Evolutionary conservation across 495 filamentous ascomycete genomes (phyloP), one percentile per base, ranked within the genome.

Genomic region (Cercophora samala): DNA sequence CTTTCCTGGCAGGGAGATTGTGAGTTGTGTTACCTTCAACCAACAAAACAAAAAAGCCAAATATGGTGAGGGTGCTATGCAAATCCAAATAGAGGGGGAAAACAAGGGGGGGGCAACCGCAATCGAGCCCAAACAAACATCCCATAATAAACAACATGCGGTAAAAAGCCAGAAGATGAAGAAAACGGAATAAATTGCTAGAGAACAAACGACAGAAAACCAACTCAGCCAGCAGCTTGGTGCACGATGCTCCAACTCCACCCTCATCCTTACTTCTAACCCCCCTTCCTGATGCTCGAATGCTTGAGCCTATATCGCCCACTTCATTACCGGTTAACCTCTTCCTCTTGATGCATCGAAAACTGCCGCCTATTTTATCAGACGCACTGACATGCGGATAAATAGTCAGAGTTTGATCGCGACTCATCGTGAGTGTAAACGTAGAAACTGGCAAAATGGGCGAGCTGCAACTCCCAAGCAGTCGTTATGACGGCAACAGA

Each of bases 21-120:
- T 46, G 37, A 13, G 37, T 46, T 46, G 37, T 46, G 37, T 46
- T 9, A 46, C 37, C 37, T 46, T 17, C 37, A 9, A 32, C 29
- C 29, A 60, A 19, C 3, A 60, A 54, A 59, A 64, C 66, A 25
- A 64, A 61, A 26, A 37, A 62, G 61, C 37, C 53, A 26, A 58
- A 58, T 62, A 63, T 64, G 60, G 60, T 67, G 67, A 69, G 29
- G 42, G 62, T 71, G 71, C 71, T 71, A 73, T 73, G 72, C 72
- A 71, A 63, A 63, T 61, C 60, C 67, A 51, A 22, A 58, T 52
- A 59, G 32, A 18, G 32, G 42, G 29, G 21, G 21, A 42, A 21
- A 5, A 64, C 62, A 68, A 58, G 24, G 9, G 17, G 53, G 58
- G 13, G 11, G 1, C 5, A 15, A 42, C 21, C 21, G n/a, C n/a